Evolutionary conservation across 2,329 filamentous ascomycete genomes (phyloP), one percentile per base, ranked within the genome.

Genomic region (Phyllosticta citrichinensis): DNA sequence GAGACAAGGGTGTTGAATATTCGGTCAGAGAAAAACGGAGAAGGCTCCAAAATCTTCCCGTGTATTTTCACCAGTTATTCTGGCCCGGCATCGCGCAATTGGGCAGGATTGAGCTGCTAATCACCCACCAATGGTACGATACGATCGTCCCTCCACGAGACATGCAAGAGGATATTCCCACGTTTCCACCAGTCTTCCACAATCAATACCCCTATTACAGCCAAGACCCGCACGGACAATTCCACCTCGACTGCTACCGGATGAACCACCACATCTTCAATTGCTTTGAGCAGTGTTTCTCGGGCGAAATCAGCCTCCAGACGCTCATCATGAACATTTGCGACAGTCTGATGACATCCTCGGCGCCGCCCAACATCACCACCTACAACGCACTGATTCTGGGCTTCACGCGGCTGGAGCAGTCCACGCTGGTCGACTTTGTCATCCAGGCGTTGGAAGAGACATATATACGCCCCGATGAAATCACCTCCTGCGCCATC

Each of bases 381-480:
- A 90, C 86, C 3, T 90, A 86, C 75, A 91, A 91, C 68, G 80
- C 81, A 12, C 78, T 94, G 25, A 80, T 93, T 2, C 71, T 82
- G n/a, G 82, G 83, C n/a, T 84, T 93, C 57, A 65, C 64, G 55
- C 65, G 67, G 35, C 71, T 68, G 66, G 62, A 66, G 50, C 66
- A 64, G n/a, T 62, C 62, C 11, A 58, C 64, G 1, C 58, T 74
- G 50, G 64, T 68, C n/a, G 65, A 71, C 35, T 51, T 63, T 40
- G 66, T 75, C 22, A 70, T 75, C 24, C 53, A 66, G 1, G 66
- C 68, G 3, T 64, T 75, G 17, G 66, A 75, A 5, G 65, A 64
- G 22, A 72, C 72, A 47, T 72, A 76, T 40, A 71, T 78, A 12
- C 73, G 78, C 0, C 74, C 75, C 0, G 80, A 80, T 62, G 78